Percentiles rank a stretch among this genome's conserved stretches.
Conservation (phyloP, 1,284 basidiomycete genomes). For the Sparassis latifolia region DNA sequence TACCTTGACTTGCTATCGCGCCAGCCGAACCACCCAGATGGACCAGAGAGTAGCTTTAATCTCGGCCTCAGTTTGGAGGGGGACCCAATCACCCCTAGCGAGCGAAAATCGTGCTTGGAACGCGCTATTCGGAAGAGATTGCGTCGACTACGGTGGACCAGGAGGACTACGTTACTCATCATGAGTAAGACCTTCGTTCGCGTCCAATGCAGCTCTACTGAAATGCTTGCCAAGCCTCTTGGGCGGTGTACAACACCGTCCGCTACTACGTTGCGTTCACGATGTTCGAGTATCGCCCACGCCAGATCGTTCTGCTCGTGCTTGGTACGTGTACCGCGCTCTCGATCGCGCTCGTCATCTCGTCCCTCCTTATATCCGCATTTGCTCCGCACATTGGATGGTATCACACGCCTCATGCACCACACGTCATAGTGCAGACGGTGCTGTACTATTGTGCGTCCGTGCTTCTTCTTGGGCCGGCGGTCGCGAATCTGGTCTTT, state of each 20-base stretch:
- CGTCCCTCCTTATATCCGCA: constrained; percentile 35
- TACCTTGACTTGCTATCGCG: constrained; percentile 43
- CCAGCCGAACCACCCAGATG: constrained; percentile 37
- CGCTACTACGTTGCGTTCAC: constrained; percentile 57
- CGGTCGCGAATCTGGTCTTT: constrained; percentile 48
- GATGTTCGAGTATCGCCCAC: constrained; percentile 29
- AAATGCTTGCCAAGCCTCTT: constrained; percentile 33
- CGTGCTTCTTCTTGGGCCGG: constrained; percentile 39
- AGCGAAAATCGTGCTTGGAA: constrained; percentile 35
- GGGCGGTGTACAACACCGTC: constrained; percentile 52
- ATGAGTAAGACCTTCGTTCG: constrained; percentile 38
- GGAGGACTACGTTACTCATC: constrained; percentile 34
- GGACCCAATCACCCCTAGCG: constrained; percentile 31
- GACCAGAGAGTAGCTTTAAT: constrained; percentile 23
- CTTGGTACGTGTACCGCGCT: constrained; percentile 57
- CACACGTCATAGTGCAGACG: constrained; percentile 17
- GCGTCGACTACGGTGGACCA: constrained; percentile 33
- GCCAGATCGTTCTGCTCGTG: constrained; percentile 39
- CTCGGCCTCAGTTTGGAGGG: constrained; percentile 35
- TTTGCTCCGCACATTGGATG: constrained; percentile 35
- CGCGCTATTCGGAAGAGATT: constrained; percentile 32
- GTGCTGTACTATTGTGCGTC: constrained; percentile 40
- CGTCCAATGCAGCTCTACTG: background rate
- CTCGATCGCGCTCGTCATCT: constrained; percentile 47
- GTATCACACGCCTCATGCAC: constrained; percentile 18